Conservation (phyloP, 441 rosid genomes). For the Erodium texanum region DNA sequence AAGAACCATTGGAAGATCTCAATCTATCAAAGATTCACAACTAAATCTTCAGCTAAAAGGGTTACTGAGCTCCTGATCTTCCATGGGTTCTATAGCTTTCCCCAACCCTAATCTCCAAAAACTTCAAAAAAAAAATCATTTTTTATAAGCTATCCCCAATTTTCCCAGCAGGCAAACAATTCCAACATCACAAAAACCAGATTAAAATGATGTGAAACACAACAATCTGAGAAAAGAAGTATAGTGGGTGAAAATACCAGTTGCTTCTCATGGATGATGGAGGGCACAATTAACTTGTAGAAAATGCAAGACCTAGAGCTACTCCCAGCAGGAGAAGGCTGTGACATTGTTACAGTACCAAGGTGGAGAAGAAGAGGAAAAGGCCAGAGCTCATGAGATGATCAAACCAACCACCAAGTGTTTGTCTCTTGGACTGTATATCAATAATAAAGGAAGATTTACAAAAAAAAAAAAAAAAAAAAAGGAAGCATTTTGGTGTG, state of each 20-base stretch:
- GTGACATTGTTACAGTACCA: conserved; percentile 8
- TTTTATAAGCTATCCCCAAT: neutral
- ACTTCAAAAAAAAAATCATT: neutral
- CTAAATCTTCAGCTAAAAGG: conserved; percentile 6
- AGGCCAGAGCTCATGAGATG: conserved; percentile 7
- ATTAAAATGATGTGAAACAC: neutral
- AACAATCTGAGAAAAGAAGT: neutral
- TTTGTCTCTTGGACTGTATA: conserved; percentile 6
- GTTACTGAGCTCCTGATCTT: conserved; percentile 1
- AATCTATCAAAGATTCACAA: neutral
- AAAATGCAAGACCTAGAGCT: conserved; percentile 4
- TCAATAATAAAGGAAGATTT: neutral
- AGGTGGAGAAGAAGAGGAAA: neutral
- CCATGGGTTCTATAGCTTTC: neutral
- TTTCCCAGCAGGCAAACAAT: neutral
- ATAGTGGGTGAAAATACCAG: conserved; percentile 1
- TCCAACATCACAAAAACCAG: neutral
- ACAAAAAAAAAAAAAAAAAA: no score
- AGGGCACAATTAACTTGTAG: conserved; percentile 9
- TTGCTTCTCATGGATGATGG: conserved; percentile 7
- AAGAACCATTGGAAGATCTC: neutral
- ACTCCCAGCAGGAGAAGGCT: conserved; percentile 2
- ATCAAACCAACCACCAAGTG: conserved; percentile 5
- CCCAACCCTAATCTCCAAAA: neutral
- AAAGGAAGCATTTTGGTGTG: neutral